Percentiles rank a stretch among this genome's conserved stretches.
phyloP scores from a whole-genome alignment of 2,329 filamentous ascomycete species.

The Rachicladosporium sp. region DNA sequence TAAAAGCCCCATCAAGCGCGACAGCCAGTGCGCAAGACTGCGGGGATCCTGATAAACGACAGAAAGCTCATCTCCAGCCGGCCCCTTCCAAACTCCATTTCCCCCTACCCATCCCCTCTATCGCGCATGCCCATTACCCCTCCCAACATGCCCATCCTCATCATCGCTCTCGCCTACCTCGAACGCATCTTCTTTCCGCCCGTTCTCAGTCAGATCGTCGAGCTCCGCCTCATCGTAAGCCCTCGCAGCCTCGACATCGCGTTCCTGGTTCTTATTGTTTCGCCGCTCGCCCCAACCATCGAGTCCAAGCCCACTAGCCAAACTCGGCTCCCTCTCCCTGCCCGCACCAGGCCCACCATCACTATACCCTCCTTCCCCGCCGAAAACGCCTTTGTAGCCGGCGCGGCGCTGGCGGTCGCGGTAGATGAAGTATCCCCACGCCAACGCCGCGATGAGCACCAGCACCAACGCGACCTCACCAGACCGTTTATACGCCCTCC shows the following conservation, averaged over 20 bases:
- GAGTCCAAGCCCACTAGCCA: conserved; percentile 33
- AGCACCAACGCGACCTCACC: conserved; percentile 77
- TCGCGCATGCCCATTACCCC: too few relatives aligned
- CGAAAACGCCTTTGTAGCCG: conserved; percentile 33
- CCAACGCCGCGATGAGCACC: conserved; percentile 57
- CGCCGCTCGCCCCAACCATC: conserved; percentile 16
- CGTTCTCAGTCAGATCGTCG: conserved; percentile 35
- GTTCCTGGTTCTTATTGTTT: conserved; percentile 22
- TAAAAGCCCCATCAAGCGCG: too few relatives aligned
- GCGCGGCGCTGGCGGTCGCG: conserved; percentile 38
- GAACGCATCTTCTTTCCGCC: background rate
- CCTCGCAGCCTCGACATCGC: conserved; percentile 45
- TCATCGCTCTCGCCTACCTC: too few relatives aligned
- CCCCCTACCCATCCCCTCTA: too few relatives aligned
- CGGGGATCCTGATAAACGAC: too few relatives aligned
- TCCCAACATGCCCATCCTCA: too few relatives aligned
- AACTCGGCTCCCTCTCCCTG: conserved; percentile 27
- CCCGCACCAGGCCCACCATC: conserved; percentile 23
- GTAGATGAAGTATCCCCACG: conserved; percentile 63
- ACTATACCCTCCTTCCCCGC: conserved; percentile 11
- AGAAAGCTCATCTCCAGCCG: too few relatives aligned
- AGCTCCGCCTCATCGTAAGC: conserved; percentile 52
- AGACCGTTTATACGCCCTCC: conserved; percentile 78
- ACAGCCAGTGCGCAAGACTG: too few relatives aligned
- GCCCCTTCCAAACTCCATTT: too few relatives aligned